A percentile compares a stretch with the other conserved stretches of the same genome.
These are phyloP conservation scores for Panicum miliaceum DNA, from an alignment of 176 grass and related monocot species.

Conservation along the genomic window DNA sequence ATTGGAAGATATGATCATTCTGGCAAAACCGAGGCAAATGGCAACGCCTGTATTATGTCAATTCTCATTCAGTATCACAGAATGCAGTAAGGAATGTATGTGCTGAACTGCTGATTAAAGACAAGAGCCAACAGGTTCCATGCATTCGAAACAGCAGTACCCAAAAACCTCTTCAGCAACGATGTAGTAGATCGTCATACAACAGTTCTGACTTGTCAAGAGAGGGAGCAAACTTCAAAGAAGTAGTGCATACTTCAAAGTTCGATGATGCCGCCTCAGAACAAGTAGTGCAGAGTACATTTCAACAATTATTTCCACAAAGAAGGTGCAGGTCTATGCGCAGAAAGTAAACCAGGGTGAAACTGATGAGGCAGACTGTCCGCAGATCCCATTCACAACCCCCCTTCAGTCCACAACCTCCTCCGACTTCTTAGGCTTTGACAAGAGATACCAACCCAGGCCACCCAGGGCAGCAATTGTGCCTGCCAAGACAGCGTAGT, in stretches of 20 bases:
- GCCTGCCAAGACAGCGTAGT: slow-evolving; percentile 80
- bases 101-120: background rate
- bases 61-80: slow-evolving; percentile 2
- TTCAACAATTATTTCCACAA: slow-evolving; percentile 30
- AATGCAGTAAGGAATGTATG: background rate
- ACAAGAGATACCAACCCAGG: slow-evolving; percentile 84
- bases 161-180: slow-evolving; percentile 16
- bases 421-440: slow-evolving; percentile 80
- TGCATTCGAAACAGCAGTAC: background rate
- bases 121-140: background rate
- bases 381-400: background rate
- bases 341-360: slow-evolving; percentile 32
- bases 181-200: background rate
- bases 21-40: background rate
- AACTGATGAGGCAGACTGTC: slow-evolving; percentile 1
- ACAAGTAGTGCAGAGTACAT: slow-evolving; percentile 7
- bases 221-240: slow-evolving; percentile 1
- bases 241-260: background rate
- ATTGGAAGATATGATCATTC: background rate
- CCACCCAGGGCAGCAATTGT: slow-evolving; percentile 58
- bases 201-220: slow-evolving; percentile 7
- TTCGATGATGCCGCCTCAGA: slow-evolving; percentile 17
- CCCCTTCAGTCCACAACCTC: slow-evolving; percentile 54
- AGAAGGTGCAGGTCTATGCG: slow-evolving; percentile 17
- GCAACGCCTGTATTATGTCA: background rate